phyloP scores from a whole-genome alignment of 257 asterid genomes.

The Solanum megistacrolobum region DNA sequence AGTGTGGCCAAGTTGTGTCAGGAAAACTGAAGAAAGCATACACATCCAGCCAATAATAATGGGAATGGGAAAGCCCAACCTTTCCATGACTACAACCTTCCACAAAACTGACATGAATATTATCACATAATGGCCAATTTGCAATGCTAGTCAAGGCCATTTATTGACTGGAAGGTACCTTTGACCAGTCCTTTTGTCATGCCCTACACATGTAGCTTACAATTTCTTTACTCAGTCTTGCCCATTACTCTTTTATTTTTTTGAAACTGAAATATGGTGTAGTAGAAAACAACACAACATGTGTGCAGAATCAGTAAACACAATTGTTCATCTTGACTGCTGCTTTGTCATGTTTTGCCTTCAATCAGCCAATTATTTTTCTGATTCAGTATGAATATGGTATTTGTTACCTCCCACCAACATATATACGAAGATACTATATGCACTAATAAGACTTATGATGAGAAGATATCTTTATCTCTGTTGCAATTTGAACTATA shows the following conservation, averaged over 20 bases:
- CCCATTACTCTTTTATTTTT: background rate
- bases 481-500: background rate
- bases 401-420: background rate
- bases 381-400: background rate
- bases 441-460: background rate
- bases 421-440: background rate
- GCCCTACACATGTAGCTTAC: constrained; percentile 16
- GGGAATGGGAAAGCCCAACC: constrained; percentile 18
- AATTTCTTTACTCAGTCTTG: background rate
- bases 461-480: background rate
- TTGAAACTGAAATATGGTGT: background rate
- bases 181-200: constrained; percentile 38
- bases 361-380: background rate
- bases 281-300: background rate
- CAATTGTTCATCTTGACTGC: background rate
- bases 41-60: constrained; percentile 9
- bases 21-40: background rate
- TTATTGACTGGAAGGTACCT: constrained; percentile 17
- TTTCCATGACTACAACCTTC: constrained; percentile 10
- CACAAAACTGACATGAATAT: constrained; percentile 39
- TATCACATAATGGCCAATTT: constrained; percentile 43
- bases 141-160: constrained; percentile 18
- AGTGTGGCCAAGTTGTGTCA: background rate
- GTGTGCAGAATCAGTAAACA: background rate
- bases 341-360: background rate